Evolutionary conservation across 768 basidiomycete genomes (phyloP), one percentile per base, ranked within the genome.

Genomic region (Leccinum subtestaceum): DNA sequence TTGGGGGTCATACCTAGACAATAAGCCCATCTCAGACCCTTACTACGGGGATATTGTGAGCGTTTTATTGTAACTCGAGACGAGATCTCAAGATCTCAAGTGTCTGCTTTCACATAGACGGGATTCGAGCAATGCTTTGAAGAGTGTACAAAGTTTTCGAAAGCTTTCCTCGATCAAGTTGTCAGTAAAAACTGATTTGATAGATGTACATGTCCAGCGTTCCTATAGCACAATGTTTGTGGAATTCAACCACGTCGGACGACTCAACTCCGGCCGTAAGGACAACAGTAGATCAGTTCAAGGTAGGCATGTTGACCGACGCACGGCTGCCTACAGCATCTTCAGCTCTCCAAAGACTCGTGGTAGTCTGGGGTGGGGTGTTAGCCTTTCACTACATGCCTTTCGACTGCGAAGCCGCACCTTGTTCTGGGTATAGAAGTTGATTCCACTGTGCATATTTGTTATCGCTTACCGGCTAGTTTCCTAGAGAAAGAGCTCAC

Each of bases 351-450:
- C 95, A 98, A 23, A 98, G 82, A 58, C 91, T 88, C 3, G 95
- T 98, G 5, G 85, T 93, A 2, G 95, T 98, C 93, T 93, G 62
- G 32, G 36, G 43, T 17, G 13, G 23, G 50, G 34, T 38, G 45
- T 68, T n/a, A 66, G 32, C n/a, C 7, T 60, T 46, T 52, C n/a
- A 15, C 38, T 19, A 27, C 17, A 25, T 52, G 50, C 17, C 1
- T 19, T 21, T 50, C 21, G 45, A 52, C 9, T 15, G 38, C 56
- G n/a, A 27, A 50, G 3, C 1, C 65, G 57, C 63, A 84, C 89
- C 86, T 97, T 98, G 74, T 93, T 89, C 74, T 95, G 90, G 3
- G 96, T 98, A 72, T 95, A 98, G 77, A 98, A 98, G 72, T 91
- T 91, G 75, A 98, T 83, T 25, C 92, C 95, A 62, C 91, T 89